Conservation (phyloP, 2,329 filamentous ascomycete genomes). For the Colletotrichum lupini region DNA sequence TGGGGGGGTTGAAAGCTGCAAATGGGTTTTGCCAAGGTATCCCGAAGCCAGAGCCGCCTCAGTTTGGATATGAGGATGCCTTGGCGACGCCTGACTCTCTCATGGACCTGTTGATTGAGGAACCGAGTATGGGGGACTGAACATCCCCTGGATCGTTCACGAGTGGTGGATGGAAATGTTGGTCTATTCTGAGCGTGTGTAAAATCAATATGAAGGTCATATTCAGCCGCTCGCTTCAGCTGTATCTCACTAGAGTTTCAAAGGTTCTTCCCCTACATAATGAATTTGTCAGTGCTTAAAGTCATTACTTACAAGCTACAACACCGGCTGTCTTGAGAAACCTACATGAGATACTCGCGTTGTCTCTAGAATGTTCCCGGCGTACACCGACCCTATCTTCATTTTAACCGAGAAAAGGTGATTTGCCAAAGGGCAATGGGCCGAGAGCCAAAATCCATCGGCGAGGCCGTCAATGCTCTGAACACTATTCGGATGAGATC, state of each 20-base stretch:
- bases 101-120: neutral
- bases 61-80: neutral
- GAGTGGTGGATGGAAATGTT: neutral
- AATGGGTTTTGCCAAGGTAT: neutral
- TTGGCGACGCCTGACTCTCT: neutral
- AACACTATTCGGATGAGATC: neutral
- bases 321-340: no score
- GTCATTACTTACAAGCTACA: no score
- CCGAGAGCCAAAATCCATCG: neutral
- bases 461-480: neutral
- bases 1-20: neutral
- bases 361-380: no score
- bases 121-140: neutral
- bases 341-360: no score
- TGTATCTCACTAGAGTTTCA: no score
- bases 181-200: neutral
- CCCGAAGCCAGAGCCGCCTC: neutral
- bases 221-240: no score
- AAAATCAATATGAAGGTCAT: no score
- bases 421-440: neutral
- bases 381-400: neutral
- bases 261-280: no score
- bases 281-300: no score
- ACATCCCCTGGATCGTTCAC: neutral
- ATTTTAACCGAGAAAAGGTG: neutral